A percentile compares a stretch with the other conserved stretches of the same genome.
phyloP scores from a whole-genome alignment of 1,284 basidiomycete species.

The Malassezia brasiliensis region DNA sequence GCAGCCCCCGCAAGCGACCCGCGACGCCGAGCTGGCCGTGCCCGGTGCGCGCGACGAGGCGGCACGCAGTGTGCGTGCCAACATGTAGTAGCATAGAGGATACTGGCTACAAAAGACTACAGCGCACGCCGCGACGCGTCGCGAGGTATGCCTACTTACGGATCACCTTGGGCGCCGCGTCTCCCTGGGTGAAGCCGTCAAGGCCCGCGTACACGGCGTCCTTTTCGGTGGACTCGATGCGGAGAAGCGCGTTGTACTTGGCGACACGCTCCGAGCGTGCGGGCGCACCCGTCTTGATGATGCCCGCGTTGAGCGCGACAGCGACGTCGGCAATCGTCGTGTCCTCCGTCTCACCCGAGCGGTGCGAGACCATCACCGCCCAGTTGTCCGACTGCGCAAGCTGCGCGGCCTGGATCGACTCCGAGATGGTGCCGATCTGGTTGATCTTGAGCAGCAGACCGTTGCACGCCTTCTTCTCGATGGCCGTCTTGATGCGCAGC shows the following conservation, averaged over 20 bases:
- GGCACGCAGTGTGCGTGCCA: background rate
- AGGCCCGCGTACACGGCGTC: conserved; percentile 41
- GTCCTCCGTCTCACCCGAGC: conserved; percentile 67
- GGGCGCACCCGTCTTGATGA: conserved; percentile 98
- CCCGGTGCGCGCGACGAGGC: background rate
- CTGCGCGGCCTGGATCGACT: conserved; percentile 94
- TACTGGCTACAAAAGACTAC: background rate
- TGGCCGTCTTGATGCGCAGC: conserved; percentile 92
- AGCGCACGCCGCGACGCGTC: no score
- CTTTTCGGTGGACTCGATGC: conserved; percentile 40
- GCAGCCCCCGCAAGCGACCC: conserved; percentile 18
- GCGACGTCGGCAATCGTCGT: conserved; percentile 86
- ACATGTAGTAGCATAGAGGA: background rate
- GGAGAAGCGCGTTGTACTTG: conserved; percentile 54
- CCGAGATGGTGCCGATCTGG: conserved; percentile 97
- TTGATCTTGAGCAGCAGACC: conserved; percentile 88
- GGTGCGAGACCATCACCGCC: conserved; percentile 99
- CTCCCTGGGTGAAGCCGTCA: conserved; percentile 41
- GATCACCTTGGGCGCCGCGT: conserved; percentile 36
- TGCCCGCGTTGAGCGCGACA: conserved; percentile 82
- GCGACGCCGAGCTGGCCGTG: conserved; percentile 10
- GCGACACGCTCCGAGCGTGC: conserved; percentile 85
- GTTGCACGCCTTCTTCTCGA: conserved; percentile 99
- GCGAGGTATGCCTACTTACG: conserved; percentile 15
- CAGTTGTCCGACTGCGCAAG: conserved; percentile 91